These are phyloP conservation scores for Marasmius sp. DNA, from an alignment of 1,284 basidiomycete genomes.

Conservation along the genomic window DNA sequence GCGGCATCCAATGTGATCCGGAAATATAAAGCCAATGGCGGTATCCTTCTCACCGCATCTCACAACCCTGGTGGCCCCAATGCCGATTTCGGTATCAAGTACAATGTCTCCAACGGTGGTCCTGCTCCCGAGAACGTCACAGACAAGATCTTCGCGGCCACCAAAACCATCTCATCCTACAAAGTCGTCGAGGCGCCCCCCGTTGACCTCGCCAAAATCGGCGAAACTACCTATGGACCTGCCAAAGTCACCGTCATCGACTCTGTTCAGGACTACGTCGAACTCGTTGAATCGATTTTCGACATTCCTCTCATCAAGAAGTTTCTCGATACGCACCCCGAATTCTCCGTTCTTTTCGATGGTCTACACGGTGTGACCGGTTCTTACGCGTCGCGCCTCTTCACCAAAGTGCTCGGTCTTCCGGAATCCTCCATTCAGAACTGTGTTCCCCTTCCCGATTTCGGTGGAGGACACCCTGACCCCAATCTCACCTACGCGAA, in stretches of 20 bases:
- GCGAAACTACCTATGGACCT: constrained; percentile 80
- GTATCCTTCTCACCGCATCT: constrained; percentile 95
- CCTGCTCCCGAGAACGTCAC: constrained; percentile 96
- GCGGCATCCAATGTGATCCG: constrained; percentile 96
- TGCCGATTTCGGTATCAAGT: constrained; percentile 99
- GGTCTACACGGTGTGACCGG: constrained; percentile 97
- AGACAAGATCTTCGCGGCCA: constrained; percentile 90
- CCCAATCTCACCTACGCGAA: constrained; percentile 98
- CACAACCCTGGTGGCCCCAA: constrained; percentile 98
- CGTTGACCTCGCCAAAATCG: constrained; percentile 84
- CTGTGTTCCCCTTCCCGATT: constrained; percentile 89
- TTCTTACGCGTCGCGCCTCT: constrained; percentile 90
- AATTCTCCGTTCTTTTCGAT: constrained; percentile 93
- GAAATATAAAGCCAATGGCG: constrained; percentile 94
- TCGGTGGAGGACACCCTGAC: constrained; percentile 97
- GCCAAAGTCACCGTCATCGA: constrained; percentile 91
- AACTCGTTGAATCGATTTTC: constrained; percentile 87
- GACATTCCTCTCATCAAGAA: constrained; percentile 91
- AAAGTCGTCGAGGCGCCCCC: constrained; percentile 80
- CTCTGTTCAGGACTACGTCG: constrained; percentile 89
- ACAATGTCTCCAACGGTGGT: constrained; percentile 96
- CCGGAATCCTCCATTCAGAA: constrained; percentile 86
- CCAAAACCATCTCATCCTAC: constrained; percentile 86
- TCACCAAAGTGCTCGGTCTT: constrained; percentile 85
- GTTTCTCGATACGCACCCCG: constrained; percentile 76